Evolutionary conservation across 352 stramenopile genomes (phyloP), one percentile per base, ranked within the genome.

Genomic region (Phytopythium kandeliae): DNA sequence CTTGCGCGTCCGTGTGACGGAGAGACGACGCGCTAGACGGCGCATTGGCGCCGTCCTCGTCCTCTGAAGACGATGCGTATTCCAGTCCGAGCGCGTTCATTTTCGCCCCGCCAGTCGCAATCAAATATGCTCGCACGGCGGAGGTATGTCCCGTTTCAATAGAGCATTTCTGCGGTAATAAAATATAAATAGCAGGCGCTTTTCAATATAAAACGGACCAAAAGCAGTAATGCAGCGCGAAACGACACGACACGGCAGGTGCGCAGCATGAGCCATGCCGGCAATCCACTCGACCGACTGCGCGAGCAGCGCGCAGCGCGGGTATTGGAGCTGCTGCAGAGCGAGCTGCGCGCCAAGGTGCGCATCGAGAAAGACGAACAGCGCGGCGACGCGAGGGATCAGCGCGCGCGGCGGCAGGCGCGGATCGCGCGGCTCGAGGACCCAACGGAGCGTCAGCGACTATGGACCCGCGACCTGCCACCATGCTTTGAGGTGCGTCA

Each of bases 201-300:
- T 31, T 31, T 31, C 9, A 31, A 10, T 4, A 9, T 10, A 31
- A 31, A 31, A 31, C 4, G 28, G 28, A 31, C 28, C 9, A 10
- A n/a, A 40, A 19, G 24, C 40, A 31, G n/a, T n/a, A n/a, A n/a
- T n/a, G 17, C 12, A 0, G 3, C 43, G 11, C 46, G 57, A 73
- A 61, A 65, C 47, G 64, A 59, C 59, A 50, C 49, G 21, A 17
- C n/a, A n/a, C n/a, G n/a, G n/a, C n/a, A n/a, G n/a, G n/a, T n/a
- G n/a, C n/a, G n/a, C n/a, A n/a, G n/a, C n/a, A 37, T 26, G 43
- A 35, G 43, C 26, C n/a, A 26, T 49, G 25, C 62, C 22, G 54
- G 37, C 3, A 86, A 78, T 46, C 64, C 75, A 41, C 48, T 91
- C n/a, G 80, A 88, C n/a, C 71, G 76, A 17, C 63, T 89, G 25